Conservation (phyloP, 192 early-diverging fungal species). For the Borealophlyctis nickersoniae region DNA sequence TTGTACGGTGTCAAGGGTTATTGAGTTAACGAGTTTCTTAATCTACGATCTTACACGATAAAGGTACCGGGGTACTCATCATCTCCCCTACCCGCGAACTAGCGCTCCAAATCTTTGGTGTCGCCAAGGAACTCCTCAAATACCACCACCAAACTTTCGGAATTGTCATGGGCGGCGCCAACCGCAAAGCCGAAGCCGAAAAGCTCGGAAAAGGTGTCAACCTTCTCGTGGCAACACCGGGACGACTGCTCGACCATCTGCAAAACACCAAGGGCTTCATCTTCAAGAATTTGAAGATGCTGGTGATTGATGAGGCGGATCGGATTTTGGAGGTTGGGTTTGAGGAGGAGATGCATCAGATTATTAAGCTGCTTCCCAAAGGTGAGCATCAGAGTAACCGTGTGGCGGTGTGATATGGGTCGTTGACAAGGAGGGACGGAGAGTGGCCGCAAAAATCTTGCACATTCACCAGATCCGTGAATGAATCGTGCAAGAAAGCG, state of each 20-base stretch:
- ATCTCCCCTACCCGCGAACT: slow-evolving; percentile 98
- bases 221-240: slow-evolving; percentile 92
- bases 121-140: slow-evolving; percentile 91
- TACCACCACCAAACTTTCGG: slow-evolving; percentile 97
- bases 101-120: slow-evolving; percentile 97
- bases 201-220: slow-evolving; percentile 97
- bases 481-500: neutral
- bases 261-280: slow-evolving; percentile 97
- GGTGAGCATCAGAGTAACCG: slow-evolving; percentile 40
- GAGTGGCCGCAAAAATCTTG: no score
- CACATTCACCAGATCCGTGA: neutral
- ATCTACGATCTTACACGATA: slow-evolving; percentile 4
- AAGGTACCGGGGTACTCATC: slow-evolving; percentile 87
- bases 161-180: slow-evolving; percentile 97
- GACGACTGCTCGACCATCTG: slow-evolving; percentile 95
- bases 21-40: no score
- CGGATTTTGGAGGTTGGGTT: slow-evolving; percentile 98
- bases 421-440: no score
- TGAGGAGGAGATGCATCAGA: slow-evolving; percentile 98
- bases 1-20: slow-evolving; percentile 11
- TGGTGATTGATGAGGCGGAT: slow-evolving; percentile 96
- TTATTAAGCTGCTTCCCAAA: slow-evolving; percentile 88
- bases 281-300: slow-evolving; percentile 88
- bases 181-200: slow-evolving; percentile 92
- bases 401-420: no score